Evolutionary conservation across 768 basidiomycete genomes (phyloP), one percentile per base, ranked within the genome.

Genomic region (Suillus tomentosus): DNA sequence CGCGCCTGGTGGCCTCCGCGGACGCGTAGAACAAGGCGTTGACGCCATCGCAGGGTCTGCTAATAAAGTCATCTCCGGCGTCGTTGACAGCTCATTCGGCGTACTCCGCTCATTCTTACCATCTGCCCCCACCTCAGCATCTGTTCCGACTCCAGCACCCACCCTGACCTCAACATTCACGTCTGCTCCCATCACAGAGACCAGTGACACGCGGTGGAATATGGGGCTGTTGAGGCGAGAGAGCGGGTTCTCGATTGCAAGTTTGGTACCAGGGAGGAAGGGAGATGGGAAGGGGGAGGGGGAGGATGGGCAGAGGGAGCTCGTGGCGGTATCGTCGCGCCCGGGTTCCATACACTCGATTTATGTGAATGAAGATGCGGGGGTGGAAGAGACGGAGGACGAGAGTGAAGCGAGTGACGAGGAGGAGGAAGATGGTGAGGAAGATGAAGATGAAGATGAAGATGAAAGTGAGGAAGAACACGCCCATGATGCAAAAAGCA

Each of bases 1-100:
- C 39, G 73, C 79, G 0, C 80, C 82, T 1, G 83, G 83, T 1
- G 81, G 85, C 57, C 75, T 96, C n/a, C 84, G 92, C 0, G 85
- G 86, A 11, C 83, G 90, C 51, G 90, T 95, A 11, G 91, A 86
- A 67, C 92, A 94, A 71, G 88, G 88, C 66, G 90, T 92, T 17
- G 90, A 91, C 64, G 86, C 85, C 0, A 86, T 95, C 45, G 86
- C 91, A 0, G 92, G 87, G n/a, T 89, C 91, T 0, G 95, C 95
- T 19, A 88, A 86, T 73, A 86, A 88, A 63, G 86, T 90, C 55
- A 77, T 94, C 60, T 88, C 84, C 6, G 95, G 92, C 27, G 94
- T 97, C 60, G 90, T 96, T 56, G 95, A 96, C 72, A 87, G 93
- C 0, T 93, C 92, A 3, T 95, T 96, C 76, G 91, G 92, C 19